phyloP scores from a whole-genome alignment of 805 yeast genomes.

The Tetrapisispora nanseiensis region DNA sequence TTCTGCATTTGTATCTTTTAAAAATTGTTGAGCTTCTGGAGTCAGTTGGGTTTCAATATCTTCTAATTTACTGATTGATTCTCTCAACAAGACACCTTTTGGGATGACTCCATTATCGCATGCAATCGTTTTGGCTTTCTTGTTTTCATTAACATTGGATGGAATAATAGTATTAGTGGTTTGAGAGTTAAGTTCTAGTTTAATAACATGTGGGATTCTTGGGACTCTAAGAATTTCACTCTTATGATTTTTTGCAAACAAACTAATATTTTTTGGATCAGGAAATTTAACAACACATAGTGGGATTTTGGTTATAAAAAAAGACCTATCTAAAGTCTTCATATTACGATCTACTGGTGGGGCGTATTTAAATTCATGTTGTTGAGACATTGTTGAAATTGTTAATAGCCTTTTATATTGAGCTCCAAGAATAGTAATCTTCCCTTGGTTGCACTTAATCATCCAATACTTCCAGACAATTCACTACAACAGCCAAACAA shows the following conservation, averaged over 20 bases:
- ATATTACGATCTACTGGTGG: constrained; percentile 68
- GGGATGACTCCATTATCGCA: constrained; percentile 22
- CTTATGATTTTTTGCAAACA: constrained; percentile 48
- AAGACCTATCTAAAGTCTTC: constrained; percentile 54
- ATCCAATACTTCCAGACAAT: too few species aligned
- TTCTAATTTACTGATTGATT: constrained; percentile 34
- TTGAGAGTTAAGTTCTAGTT: constrained; percentile 16
- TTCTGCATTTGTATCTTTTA: constrained; percentile 39
- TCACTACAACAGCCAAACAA: too few species aligned
- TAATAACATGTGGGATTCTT: constrained; percentile 60
- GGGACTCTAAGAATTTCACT: constrained; percentile 61
- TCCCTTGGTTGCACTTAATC: background rate
- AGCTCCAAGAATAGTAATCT: background rate
- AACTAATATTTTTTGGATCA: constrained; percentile 52
- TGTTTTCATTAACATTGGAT: constrained; percentile 5
- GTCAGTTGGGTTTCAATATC: constrained; percentile 34
- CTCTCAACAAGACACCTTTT: constrained; percentile 48
- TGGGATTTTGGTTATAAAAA: constrained; percentile 48
- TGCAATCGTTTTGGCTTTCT: constrained; percentile 12
- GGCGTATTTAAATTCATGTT: constrained; percentile 13
- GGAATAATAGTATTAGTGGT: constrained; percentile 7
- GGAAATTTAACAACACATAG: constrained; percentile 62
- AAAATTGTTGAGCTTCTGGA: constrained; percentile 33
- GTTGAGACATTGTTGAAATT: background rate
- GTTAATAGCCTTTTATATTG: background rate